Base-by-base conservation (phyloP, 495 filamentous ascomycete species). In the Cudoniella acicularis region DNA sequence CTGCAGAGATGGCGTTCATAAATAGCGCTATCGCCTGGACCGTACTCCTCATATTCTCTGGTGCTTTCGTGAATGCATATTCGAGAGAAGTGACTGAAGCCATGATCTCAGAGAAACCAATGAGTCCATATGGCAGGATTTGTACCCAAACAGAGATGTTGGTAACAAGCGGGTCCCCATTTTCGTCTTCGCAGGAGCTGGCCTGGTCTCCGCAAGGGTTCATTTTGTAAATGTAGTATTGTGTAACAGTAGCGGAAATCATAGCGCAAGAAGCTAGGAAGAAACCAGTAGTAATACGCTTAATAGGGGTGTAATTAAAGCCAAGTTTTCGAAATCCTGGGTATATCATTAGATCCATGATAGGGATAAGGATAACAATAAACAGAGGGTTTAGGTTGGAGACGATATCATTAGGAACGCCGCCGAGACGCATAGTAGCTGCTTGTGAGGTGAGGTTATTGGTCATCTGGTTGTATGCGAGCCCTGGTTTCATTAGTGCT, bases 31-130 rank as follows among this genome's bases (percentile, higher is more conserved):
- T 73, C 6, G 85, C 82, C 60, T 83, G 84, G 17, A 91, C 83
- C 36, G 89, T 78, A 9, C 82, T 86, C 3, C 85, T 77, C 87
- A 92, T 89, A 70, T 86, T 89, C 59, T 74, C 77, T 4, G 89
- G 89, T 0, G 89, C 88, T 71, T 92, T 91, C 63, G 85, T 87
- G 69, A 84, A 91, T 6, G 89, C 90, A 57, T 91, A 90, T 62
- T 85, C 82, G 55, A 77, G 70, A 9, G 75, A 75, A 0, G 77
- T 77, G 61, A 79, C 74, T 18, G 72, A 73, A 24, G 75, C 69
- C 52, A 77, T 73, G 46, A 78, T 79, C 46, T 73, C 71, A 2
- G 66, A 70, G 40, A 73, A 60, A 1, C 69, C 69, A 17, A 70
- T 67, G 25, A 71, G 65, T 1, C 66, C 65, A 50, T 73, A 73